Percentiles rank a stretch among this genome's conserved stretches.
These are phyloP conservation scores for Aspergillus sp. DNA, from an alignment of 2,329 filamentous ascomycete genomes.

Conservation along the genomic window DNA sequence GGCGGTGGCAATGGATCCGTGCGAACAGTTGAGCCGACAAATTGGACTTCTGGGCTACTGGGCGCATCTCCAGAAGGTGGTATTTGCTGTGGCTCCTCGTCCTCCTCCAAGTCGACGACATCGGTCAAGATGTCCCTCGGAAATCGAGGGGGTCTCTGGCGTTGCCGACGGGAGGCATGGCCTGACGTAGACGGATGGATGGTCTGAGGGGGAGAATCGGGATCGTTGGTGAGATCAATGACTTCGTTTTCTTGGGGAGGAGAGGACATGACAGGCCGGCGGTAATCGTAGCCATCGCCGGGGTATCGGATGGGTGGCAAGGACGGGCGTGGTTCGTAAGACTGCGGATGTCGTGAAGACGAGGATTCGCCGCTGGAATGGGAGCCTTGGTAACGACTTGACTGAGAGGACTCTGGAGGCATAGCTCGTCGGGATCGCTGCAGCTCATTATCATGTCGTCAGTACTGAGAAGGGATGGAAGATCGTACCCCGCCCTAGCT, in stretches of 20 bases:
- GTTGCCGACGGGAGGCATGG: constrained; percentile 1
- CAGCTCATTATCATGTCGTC: constrained; percentile 26
- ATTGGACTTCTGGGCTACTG: constrained; percentile 51
- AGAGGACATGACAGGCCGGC: constrained; percentile 49
- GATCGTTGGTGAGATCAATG: constrained; percentile 48
- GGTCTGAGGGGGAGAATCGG: constrained; percentile 33
- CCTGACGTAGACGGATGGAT: not conserved
- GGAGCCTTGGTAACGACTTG: constrained; percentile 24
- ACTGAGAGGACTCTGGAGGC: constrained; percentile 26
- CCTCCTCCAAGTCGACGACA: constrained; percentile 41
- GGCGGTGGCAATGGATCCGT: constrained; percentile 1
- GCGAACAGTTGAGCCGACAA: constrained; percentile 36
- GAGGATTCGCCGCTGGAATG: constrained; percentile 21
- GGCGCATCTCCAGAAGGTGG: constrained; percentile 15
- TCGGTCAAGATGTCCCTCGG: constrained; percentile 36
- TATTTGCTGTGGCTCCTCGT: constrained; percentile 16
- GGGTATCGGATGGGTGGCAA: constrained; percentile 38
- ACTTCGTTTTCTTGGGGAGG: constrained; percentile 31
- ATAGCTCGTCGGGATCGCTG: constrained; percentile 26
- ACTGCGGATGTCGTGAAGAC: constrained; percentile 12
- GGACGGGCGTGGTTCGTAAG: constrained; percentile 17
- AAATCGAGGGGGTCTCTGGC: constrained; percentile 30
- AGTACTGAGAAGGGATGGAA: constrained; percentile 2
- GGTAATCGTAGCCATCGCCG: constrained; percentile 56
- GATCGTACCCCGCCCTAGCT: constrained; percentile 1